phyloP scores from a whole-genome alignment of 495 filamentous ascomycete species.

The Penicillium samsonianum region DNA sequence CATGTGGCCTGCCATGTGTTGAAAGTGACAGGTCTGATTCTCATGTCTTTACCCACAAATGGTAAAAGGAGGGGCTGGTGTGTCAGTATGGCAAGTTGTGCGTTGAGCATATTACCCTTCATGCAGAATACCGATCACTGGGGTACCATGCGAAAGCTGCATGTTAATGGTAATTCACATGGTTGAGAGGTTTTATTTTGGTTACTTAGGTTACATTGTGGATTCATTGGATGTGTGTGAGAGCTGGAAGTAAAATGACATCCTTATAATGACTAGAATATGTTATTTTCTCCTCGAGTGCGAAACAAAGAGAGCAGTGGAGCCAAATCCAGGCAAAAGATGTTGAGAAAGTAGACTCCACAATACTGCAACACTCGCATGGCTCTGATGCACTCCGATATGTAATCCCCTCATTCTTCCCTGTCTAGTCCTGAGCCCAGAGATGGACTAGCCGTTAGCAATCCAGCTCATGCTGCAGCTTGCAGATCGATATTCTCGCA shows the following conservation, averaged over 20 bases:
- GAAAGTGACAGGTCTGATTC: constrained; percentile 26
- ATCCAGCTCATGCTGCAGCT: constrained; percentile 14
- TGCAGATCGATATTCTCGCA: constrained; percentile 18
- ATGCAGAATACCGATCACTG: constrained; percentile 20
- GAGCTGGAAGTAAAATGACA: background rate
- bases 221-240: background rate
- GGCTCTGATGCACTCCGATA: background rate
- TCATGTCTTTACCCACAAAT: constrained; percentile 16
- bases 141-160: constrained; percentile 22
- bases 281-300: background rate
- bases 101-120: constrained; percentile 21
- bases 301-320: background rate
- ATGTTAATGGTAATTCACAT: background rate
- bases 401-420: background rate
- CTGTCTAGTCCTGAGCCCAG: constrained; percentile 1
- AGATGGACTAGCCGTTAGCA: constrained; percentile 7
- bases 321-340: background rate
- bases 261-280: background rate
- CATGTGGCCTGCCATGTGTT: constrained; percentile 27
- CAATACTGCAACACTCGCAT: constrained; percentile 9
- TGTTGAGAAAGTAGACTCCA: background rate
- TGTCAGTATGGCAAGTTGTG: constrained; percentile 1
- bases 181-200: background rate
- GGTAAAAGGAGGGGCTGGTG: background rate
- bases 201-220: background rate